phyloP scores from a whole-genome alignment of 306 rosid species.

The Psophocarpus tetragonolobus region DNA sequence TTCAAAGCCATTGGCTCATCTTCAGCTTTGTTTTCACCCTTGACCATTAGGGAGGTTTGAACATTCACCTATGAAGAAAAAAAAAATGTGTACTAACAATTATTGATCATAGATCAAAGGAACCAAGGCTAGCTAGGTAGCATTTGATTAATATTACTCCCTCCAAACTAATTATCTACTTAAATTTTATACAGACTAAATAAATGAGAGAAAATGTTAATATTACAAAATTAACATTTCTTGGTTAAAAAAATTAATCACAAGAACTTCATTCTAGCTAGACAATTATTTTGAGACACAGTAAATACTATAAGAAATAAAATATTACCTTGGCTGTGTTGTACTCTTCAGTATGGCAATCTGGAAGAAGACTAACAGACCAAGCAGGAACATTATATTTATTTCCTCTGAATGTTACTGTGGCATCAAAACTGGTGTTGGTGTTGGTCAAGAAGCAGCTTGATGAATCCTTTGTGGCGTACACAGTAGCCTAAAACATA shows the following conservation, averaged over 20 bases:
- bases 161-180: too few species aligned
- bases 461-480: slow-evolving; percentile 39
- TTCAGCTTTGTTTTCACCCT: slow-evolving; percentile 46
- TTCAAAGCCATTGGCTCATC: slow-evolving; percentile 42
- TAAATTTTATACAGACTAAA: too few species aligned
- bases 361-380: slow-evolving; percentile 60
- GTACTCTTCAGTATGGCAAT: slow-evolving; percentile 44
- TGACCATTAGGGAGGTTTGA: slow-evolving; percentile 50
- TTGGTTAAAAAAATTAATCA: too few species aligned
- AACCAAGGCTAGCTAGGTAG: not conserved
- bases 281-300: too few species aligned
- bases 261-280: too few species aligned
- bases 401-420: slow-evolving; percentile 40
- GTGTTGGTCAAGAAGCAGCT: slow-evolving; percentile 50
- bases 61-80: slow-evolving; percentile 43
- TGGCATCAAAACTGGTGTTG: slow-evolving; percentile 38
- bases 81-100: not conserved
- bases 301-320: too few species aligned
- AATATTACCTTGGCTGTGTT: slow-evolving; percentile 58
- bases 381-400: slow-evolving; percentile 50
- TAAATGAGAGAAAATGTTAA: too few species aligned
- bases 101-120: not conserved
- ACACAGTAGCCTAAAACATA: slow-evolving; percentile 39
- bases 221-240: too few species aligned
- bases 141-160: not conserved